A percentile compares a stretch with the other conserved stretches of the same genome.
Conservation (phyloP, 176 grass and related monocot genomes). For the Rhipidocladum racemiflorum region DNA sequence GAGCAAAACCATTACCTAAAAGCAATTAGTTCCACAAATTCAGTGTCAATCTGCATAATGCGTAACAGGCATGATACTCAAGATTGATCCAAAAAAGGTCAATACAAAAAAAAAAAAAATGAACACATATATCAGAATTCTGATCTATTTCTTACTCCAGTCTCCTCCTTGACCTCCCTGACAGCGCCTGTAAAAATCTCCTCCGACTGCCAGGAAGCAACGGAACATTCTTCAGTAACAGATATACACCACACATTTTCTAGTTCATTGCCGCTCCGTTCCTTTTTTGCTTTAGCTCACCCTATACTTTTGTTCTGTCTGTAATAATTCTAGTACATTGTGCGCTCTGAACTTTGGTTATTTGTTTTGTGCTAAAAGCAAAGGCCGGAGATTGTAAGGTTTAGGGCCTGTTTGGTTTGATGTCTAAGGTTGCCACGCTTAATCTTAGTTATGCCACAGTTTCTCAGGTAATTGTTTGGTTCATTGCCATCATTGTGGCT, state of each 20-base stretch:
- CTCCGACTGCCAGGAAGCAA: slow-evolving; percentile 41
- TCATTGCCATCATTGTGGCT: too few relatives aligned
- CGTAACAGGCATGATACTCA: neutral
- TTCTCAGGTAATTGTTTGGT: too few relatives aligned
- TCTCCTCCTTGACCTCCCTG: slow-evolving; percentile 74
- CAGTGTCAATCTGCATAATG: slow-evolving; percentile 50
- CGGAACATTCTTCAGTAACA: neutral
- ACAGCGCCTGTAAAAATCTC: slow-evolving; percentile 72
- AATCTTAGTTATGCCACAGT: too few relatives aligned
- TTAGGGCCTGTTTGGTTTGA: too few relatives aligned
- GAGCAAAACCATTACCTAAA: slow-evolving; percentile 49
- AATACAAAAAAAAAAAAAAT: slow-evolving; percentile 1
- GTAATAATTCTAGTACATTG: too few relatives aligned
- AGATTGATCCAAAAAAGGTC: neutral
- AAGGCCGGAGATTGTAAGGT: too few relatives aligned
- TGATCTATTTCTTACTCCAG: slow-evolving; percentile 54
- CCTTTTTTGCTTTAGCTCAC: too few relatives aligned
- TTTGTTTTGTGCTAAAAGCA: too few relatives aligned
- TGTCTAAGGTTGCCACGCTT: too few relatives aligned
- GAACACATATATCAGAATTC: neutral
- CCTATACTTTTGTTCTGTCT: too few relatives aligned
- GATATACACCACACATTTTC: neutral
- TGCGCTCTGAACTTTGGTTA: too few relatives aligned
- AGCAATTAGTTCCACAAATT: slow-evolving; percentile 60
- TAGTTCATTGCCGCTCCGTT: neutral